phyloP scores from a whole-genome alignment of 1,139 yeast species.

The Hansenula lynferdii region DNA sequence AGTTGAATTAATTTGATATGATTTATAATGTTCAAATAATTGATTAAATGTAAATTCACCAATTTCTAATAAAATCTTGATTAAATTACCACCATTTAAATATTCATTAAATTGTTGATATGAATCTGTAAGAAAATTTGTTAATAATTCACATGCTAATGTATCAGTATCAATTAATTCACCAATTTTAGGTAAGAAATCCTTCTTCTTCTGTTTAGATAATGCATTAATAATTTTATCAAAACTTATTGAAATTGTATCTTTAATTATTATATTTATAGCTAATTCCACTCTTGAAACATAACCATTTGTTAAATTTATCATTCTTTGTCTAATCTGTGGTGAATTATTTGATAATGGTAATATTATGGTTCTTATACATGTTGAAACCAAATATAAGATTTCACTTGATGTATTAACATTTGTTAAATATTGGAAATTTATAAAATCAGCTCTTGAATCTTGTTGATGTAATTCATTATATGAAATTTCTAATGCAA shows the following conservation, averaged over 20 bases:
- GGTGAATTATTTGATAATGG: conserved; percentile 69
- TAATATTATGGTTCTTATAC: conserved; percentile 65
- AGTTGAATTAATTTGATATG: conserved; percentile 68
- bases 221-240: conserved; percentile 44
- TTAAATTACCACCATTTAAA: conserved; percentile 51
- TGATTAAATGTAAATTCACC: conserved; percentile 59
- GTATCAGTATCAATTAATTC: conserved; percentile 57
- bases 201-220: conserved; percentile 60
- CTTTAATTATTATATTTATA: conserved; percentile 60
- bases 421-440: conserved; percentile 44
- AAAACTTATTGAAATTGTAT: conserved; percentile 46
- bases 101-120: conserved; percentile 32
- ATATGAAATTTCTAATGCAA: conserved; percentile 70
- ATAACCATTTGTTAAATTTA: conserved; percentile 61
- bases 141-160: conserved; percentile 61
- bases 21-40: conserved; percentile 69
- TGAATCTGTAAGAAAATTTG: conserved; percentile 46
- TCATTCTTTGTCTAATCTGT: conserved; percentile 56
- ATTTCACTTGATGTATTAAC: conserved; percentile 59
- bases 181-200: conserved; percentile 47
- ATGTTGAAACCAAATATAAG: conserved; percentile 61
- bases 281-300: conserved; percentile 65
- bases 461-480: conserved; percentile 34
- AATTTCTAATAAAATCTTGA: conserved; percentile 47
- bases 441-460: conserved; percentile 27